Evolutionary conservation across 495 filamentous ascomycete species (phyloP).

Genomic region (Collariella sp.): DNA sequence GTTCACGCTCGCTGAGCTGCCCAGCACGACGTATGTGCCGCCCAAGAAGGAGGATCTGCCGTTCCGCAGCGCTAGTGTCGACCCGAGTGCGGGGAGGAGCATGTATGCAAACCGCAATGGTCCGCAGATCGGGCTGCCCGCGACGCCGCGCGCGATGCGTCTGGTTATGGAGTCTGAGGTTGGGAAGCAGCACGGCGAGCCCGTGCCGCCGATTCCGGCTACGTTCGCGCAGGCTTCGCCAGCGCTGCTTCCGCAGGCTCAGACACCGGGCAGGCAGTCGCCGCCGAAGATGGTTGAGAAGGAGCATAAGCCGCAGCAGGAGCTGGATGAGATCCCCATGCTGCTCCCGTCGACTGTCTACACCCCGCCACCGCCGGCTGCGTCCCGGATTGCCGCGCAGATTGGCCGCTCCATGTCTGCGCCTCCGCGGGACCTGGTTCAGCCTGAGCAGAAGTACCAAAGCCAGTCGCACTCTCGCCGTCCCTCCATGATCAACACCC

Average conservation of each 20-base stretch:
- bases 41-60: slow-evolving; percentile 32
- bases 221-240: slow-evolving; percentile 33
- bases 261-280: slow-evolving; percentile 10
- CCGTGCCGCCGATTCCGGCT: slow-evolving; percentile 59
- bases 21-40: slow-evolving; percentile 30
- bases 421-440: slow-evolving; percentile 51
- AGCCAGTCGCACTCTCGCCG: slow-evolving; percentile 37
- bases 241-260: slow-evolving; percentile 1
- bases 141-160: slow-evolving; percentile 78
- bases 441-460: slow-evolving; percentile 23
- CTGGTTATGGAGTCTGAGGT: slow-evolving; percentile 59
- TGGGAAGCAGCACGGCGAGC: slow-evolving; percentile 46
- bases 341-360: slow-evolving; percentile 58
- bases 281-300: slow-evolving; percentile 18
- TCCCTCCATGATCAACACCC: neutral
- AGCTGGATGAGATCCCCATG: slow-evolving; percentile 20
- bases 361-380: slow-evolving; percentile 41
- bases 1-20: slow-evolving; percentile 8
- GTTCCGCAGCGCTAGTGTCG: slow-evolving; percentile 39
- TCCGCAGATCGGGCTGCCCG: slow-evolving; percentile 61
- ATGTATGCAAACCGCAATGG: slow-evolving; percentile 41
- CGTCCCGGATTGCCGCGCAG: slow-evolving; percentile 24
- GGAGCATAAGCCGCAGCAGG: slow-evolving; percentile 9
- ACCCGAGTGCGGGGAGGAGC: slow-evolving; percentile 30
- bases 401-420: slow-evolving; percentile 66